Conservation (phyloP, 2,329 filamentous ascomycete genomes). For the Arthrobotrys pseudoclavata region DNA sequence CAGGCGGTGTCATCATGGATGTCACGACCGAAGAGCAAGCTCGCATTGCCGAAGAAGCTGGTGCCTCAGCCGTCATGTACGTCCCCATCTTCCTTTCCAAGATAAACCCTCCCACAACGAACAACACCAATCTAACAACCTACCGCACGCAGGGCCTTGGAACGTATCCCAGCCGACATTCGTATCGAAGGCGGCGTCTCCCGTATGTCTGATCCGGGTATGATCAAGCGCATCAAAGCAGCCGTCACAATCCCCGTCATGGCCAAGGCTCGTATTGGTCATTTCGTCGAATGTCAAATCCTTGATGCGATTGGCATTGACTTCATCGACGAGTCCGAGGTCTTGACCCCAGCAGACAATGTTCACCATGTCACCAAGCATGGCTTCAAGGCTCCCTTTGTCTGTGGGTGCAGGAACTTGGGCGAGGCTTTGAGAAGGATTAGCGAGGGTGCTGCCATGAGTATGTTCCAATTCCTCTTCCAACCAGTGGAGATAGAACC, state of each 20-base stretch:
- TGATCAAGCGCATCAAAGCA: constrained; percentile 96
- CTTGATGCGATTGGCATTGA: constrained; percentile 94
- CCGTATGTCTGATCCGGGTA: constrained; percentile 93
- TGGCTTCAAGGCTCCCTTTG: constrained; percentile 85
- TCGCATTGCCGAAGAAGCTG: constrained; percentile 96
- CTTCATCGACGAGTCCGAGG: constrained; percentile 97
- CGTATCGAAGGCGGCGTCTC: constrained; percentile 91
- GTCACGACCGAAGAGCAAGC: constrained; percentile 94
- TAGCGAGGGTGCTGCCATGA: constrained; percentile 96
- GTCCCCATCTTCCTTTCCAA: neutral
- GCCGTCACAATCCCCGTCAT: constrained; percentile 98
- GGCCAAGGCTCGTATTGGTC: constrained; percentile 97
- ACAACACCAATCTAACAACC: neutral
- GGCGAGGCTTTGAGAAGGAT: constrained; percentile 93
- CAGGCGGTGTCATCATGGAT: constrained; percentile 94
- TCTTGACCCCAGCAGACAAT: constrained; percentile 93
- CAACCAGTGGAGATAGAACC: neutral
- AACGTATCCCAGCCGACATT: constrained; percentile 97
- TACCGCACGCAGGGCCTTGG: constrained; percentile 77
- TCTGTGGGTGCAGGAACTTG: constrained; percentile 94
- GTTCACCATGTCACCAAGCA: constrained; percentile 92
- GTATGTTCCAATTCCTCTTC: constrained; percentile 45
- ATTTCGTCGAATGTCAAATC: constrained; percentile 98
- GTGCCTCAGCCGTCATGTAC: constrained; percentile 91
- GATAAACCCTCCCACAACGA: neutral